Evolutionary conservation across 2,329 filamentous ascomycete species (phyloP).

Genomic region (Aspergillus pseudoterreus): DNA sequence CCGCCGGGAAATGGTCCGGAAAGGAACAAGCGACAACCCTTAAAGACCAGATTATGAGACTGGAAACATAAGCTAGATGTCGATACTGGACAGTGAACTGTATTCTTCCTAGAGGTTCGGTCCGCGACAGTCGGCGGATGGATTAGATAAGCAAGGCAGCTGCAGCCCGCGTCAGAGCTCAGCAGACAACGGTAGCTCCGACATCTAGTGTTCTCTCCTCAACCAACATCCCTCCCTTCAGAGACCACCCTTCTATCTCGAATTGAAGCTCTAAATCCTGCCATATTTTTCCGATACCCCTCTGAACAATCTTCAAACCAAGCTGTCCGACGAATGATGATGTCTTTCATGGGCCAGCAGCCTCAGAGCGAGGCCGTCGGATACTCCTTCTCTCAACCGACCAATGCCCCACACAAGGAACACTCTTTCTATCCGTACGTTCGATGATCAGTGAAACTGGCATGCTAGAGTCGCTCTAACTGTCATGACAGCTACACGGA

Average conservation of each 20-base stretch:
- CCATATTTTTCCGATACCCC: neutral
- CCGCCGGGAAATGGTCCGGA: neutral
- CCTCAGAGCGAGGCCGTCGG: slow-evolving; percentile 52
- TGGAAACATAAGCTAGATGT: too few relatives aligned
- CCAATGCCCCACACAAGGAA: slow-evolving; percentile 49
- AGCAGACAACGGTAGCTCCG: slow-evolving; percentile 9
- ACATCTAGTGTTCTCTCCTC: neutral
- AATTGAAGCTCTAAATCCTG: neutral
- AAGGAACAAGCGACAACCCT: neutral
- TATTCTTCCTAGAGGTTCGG: neutral
- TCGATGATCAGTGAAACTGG: neutral
- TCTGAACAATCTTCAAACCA: neutral
- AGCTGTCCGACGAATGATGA: slow-evolving; percentile 41
- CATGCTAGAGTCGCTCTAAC: slow-evolving; percentile 10
- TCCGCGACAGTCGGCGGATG: slow-evolving; percentile 2
- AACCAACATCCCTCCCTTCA: neutral
- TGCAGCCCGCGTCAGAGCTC: slow-evolving; percentile 32
- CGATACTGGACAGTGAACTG: neutral
- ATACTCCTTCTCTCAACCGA: slow-evolving; percentile 57
- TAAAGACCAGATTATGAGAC: neutral
- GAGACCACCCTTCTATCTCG: neutral
- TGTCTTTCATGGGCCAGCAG: slow-evolving; percentile 49
- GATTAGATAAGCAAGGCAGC: slow-evolving; percentile 39
- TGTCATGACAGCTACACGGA: slow-evolving; percentile 69
- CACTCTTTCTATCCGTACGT: slow-evolving; percentile 91